Evolutionary conservation across 345 rosid genomes (phyloP), one percentile per base, ranked within the genome.

Genomic region (Theobroma cacao): DNA sequence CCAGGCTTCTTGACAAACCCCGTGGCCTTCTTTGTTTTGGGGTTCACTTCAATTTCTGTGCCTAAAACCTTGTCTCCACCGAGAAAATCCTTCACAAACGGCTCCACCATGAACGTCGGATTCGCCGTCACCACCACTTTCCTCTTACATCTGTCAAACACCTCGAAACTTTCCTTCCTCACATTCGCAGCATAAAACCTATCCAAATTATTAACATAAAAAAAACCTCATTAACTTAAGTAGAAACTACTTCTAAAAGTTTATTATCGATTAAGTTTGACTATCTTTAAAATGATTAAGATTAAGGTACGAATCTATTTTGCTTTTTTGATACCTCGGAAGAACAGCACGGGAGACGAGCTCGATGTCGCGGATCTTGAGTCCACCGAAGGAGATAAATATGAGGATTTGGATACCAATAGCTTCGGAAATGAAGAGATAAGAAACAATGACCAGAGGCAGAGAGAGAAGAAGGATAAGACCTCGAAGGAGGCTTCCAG

Each of bases 71-170:
- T 89, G 43, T 92, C 97, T 6, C 92, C 99, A 4, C 97, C 98
- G 0, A 95, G 92, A 82, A 89, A 95, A 58, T 92, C 97, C 87
- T 88, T 93, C 78, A 91, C 95, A 43, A 95, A 95, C 9, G 98
- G 89, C 82, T 95, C 98, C 66, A 95, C 99, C 99, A 95, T 93
- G 40, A 95, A 76, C 18, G 84, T 85, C 53, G 98, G 98, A 81
- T 92, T 95, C 36, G 97, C 98, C 70, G 99, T 95, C 85, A 95
- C 99, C 79, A 95, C 97, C 79, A 93, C 98, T 80, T 91, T 93
- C 86, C 95, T 86, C 86, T 88, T 90, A 87, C 97, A 93, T 72
- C 77, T 86, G 38, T 91, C 96, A 43, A 95, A 95, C 80, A 95
- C 93, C 74, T 89, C 90, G 61, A 72, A 95, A 80, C 96, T 93